These are phyloP conservation scores for Apiotrichum veenhuisii DNA, from an alignment of 1,284 basidiomycete genomes.

Conservation along the genomic window DNA sequence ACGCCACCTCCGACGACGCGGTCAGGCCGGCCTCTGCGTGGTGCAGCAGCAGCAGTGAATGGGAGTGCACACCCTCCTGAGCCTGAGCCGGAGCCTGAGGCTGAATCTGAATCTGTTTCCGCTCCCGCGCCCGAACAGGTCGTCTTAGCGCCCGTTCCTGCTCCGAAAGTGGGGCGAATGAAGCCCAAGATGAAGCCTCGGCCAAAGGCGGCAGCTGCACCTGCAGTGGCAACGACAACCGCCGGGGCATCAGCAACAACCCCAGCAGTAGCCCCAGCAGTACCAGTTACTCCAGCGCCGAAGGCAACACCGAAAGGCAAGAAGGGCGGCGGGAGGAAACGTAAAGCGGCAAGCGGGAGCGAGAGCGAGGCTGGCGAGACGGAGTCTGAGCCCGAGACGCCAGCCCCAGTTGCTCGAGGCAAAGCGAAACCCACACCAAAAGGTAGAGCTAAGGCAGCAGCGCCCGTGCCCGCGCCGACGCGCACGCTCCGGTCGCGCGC, in stretches of 20 bases:
- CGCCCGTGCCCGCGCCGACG: constrained; percentile 12
- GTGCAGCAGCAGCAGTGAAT: background rate
- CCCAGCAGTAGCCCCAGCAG: background rate
- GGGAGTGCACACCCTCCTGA: background rate
- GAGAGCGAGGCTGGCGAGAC: constrained; percentile 15
- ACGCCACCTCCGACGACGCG: background rate
- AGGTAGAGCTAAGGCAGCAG: background rate
- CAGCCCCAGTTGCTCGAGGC: no score
- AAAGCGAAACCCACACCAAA: background rate
- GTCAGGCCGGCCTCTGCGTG: constrained; percentile 4
- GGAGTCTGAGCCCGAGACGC: background rate
- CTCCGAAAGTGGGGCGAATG: background rate
- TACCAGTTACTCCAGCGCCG: background rate
- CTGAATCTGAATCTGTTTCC: no score
- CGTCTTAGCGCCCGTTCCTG: background rate
- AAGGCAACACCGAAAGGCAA: background rate
- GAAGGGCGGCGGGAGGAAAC: constrained; percentile 4
- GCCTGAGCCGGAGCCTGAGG: no score
- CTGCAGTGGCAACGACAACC: no score
- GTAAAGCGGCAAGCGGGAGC: constrained; percentile 1
- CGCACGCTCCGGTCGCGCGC: constrained; percentile 29
- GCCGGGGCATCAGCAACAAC: no score
- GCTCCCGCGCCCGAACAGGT: background rate
- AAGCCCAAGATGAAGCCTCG: background rate
- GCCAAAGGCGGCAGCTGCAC: background rate